Percentiles rank a stretch among this genome's conserved stretches.
Evolutionary conservation across 2,329 filamentous ascomycete genomes (phyloP).

Genomic region (Fusarium sp.): DNA sequence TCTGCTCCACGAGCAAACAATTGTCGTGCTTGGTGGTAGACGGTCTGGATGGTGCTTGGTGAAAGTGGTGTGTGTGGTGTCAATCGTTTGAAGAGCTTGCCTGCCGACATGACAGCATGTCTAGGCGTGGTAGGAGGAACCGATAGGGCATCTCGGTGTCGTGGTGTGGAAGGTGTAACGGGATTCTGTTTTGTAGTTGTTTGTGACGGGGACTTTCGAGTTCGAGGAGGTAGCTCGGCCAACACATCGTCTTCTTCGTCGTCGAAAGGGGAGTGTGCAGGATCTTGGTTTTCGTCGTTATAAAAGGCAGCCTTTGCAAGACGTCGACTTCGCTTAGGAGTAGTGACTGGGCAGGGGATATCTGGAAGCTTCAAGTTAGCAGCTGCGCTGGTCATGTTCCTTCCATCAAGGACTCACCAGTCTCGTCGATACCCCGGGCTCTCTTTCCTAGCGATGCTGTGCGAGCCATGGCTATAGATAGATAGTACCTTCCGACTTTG

Average conservation of each 20-base stretch:
- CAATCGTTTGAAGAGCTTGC: slow-evolving; percentile 78
- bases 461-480: slow-evolving; percentile 43
- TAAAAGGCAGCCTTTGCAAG: slow-evolving; percentile 55
- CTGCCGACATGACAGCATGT: slow-evolving; percentile 82
- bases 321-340: slow-evolving; percentile 61
- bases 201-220: slow-evolving; percentile 46
- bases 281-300: slow-evolving; percentile 76
- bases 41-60: slow-evolving; percentile 74
- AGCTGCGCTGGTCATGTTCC: slow-evolving; percentile 10
- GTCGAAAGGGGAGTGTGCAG: slow-evolving; percentile 46
- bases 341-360: slow-evolving; percentile 40
- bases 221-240: slow-evolving; percentile 49
- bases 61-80: slow-evolving; percentile 81
- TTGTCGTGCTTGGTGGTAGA: slow-evolving; percentile 89
- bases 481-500: slow-evolving; percentile 30
- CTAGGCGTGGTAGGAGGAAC: slow-evolving; percentile 81
- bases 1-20: slow-evolving; percentile 84
- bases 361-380: slow-evolving; percentile 39
- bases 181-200: slow-evolving; percentile 58
- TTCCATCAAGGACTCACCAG: slow-evolving; percentile 45
- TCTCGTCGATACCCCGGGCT: slow-evolving; percentile 45
- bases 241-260: slow-evolving; percentile 57
- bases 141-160: slow-evolving; percentile 82
- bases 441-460: slow-evolving; percentile 51
- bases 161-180: slow-evolving; percentile 77